These are phyloP conservation scores for Haplographium delicatum DNA, from an alignment of 495 filamentous ascomycete genomes.

Conservation along the genomic window DNA sequence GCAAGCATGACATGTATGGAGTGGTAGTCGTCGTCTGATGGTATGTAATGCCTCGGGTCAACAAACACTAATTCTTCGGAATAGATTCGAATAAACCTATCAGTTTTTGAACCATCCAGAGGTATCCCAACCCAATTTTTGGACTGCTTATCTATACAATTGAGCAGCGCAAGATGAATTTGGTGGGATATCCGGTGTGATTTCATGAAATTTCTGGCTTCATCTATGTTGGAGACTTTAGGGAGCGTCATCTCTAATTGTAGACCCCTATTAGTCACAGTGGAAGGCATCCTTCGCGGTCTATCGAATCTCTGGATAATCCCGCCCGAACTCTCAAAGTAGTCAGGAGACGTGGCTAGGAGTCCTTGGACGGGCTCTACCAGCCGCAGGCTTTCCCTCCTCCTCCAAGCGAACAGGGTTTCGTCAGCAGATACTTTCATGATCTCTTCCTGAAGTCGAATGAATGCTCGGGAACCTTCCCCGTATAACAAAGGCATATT, in stretches of 20 bases:
- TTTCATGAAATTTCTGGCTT: too few species aligned
- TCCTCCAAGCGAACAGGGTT: not conserved
- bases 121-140: too few species aligned
- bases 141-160: too few species aligned
- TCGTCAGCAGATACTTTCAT: not conserved
- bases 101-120: too few species aligned
- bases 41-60: too few species aligned
- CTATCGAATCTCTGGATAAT: not conserved
- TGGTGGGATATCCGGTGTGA: too few species aligned
- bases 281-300: not conserved
- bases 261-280: not conserved
- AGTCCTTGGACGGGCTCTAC: not conserved
- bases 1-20: too few species aligned
- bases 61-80: too few species aligned
- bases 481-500: not conserved
- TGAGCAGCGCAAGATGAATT: too few species aligned
- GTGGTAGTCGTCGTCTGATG: too few species aligned
- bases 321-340: not conserved
- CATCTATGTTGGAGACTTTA: not conserved
- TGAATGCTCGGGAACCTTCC: not conserved
- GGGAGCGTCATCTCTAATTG: not conserved
- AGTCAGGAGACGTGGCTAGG: not conserved
- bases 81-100: too few species aligned
- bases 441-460: not conserved
- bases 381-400: not conserved